phyloP scores from a whole-genome alignment of 1,284 basidiomycete species.

The Ceratobasidium sp. region DNA sequence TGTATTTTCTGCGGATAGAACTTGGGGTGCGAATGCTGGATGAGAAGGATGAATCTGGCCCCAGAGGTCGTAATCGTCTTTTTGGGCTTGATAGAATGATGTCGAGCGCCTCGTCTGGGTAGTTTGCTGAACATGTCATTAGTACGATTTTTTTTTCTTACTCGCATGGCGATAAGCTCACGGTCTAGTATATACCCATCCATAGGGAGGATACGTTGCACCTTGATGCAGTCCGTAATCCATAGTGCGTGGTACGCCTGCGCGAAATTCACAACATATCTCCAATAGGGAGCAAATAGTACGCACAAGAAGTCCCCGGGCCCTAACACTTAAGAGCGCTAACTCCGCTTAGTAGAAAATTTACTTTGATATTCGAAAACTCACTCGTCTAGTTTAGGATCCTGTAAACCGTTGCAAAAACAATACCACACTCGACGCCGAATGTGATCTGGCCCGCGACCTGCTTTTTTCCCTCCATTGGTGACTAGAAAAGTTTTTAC shows the following conservation, averaged over 20 bases:
- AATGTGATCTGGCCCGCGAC: slow-evolving; percentile 32
- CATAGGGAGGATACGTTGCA: slow-evolving; percentile 29
- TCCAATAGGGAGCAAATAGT: too few species aligned
- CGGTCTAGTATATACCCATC: slow-evolving; percentile 30
- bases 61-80: slow-evolving; percentile 12
- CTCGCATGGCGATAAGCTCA: background rate
- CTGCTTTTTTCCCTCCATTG: slow-evolving; percentile 42
- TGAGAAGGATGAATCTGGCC: background rate
- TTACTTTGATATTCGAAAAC: background rate
- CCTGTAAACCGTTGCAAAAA: slow-evolving; percentile 39
- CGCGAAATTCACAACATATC: background rate
- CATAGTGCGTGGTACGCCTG: slow-evolving; percentile 42
- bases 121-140: background rate
- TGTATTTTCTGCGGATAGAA: background rate
- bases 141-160: background rate
- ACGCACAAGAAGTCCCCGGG: slow-evolving; percentile 38
- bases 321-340: slow-evolving; percentile 29
- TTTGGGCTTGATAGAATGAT: slow-evolving; percentile 30
- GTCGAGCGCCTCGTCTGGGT: slow-evolving; percentile 20
- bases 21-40: slow-evolving; percentile 5
- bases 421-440: slow-evolving; percentile 42
- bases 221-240: slow-evolving; percentile 31
- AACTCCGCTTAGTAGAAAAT: slow-evolving; percentile 18
- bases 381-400: slow-evolving; percentile 42
- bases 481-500: slow-evolving; percentile 8